Evolutionary conservation across 1,284 basidiomycete genomes (phyloP).

Genomic region (Microbotryum scabiosae): DNA sequence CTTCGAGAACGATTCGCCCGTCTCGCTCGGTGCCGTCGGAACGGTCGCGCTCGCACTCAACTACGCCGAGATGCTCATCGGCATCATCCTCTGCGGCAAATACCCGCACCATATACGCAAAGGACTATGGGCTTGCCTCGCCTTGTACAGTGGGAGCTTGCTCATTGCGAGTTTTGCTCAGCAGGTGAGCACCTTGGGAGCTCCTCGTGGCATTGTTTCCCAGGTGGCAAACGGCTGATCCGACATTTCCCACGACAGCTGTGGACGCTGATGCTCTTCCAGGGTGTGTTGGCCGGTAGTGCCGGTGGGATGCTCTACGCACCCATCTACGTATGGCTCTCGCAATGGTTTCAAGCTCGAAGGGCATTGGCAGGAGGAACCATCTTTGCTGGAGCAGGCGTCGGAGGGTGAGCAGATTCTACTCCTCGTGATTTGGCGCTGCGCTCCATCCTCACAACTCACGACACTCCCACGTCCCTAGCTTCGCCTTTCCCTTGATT

Average conservation of each 20-base stretch:
- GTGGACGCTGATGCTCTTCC: slow-evolving; percentile 12
- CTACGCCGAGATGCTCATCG: slow-evolving; percentile 14
- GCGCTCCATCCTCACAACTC: too few species aligned
- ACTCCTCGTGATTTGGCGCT: too few species aligned
- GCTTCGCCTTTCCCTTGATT: slow-evolving; percentile 22
- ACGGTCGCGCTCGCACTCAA: slow-evolving; percentile 19
- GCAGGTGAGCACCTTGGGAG: slow-evolving; percentile 16
- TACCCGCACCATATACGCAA: slow-evolving; percentile 9
- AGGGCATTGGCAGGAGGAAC: slow-evolving; percentile 16
- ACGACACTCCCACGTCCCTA: too few species aligned
- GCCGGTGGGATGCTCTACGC: slow-evolving; percentile 10
- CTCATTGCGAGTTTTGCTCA: slow-evolving; percentile 22
- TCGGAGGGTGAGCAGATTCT: slow-evolving; percentile 20
- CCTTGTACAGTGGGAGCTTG: slow-evolving; percentile 15
- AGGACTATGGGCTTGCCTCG: slow-evolving; percentile 16
- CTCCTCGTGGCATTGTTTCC: too few species aligned
- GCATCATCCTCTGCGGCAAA: slow-evolving; percentile 8
- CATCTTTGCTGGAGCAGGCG: slow-evolving; percentile 28
- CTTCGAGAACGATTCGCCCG: slow-evolving; percentile 13
- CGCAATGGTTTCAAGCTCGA: slow-evolving; percentile 25
- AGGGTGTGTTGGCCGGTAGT: neutral
- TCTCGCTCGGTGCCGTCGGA: slow-evolving; percentile 20
- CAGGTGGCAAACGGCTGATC: neutral
- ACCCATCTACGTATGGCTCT: slow-evolving; percentile 19
- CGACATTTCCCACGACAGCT: slow-evolving; percentile 21